Evolutionary conservation across 1,284 basidiomycete species (phyloP), one percentile per base, ranked within the genome.

Genomic region (Heimioporus punctisporus): DNA sequence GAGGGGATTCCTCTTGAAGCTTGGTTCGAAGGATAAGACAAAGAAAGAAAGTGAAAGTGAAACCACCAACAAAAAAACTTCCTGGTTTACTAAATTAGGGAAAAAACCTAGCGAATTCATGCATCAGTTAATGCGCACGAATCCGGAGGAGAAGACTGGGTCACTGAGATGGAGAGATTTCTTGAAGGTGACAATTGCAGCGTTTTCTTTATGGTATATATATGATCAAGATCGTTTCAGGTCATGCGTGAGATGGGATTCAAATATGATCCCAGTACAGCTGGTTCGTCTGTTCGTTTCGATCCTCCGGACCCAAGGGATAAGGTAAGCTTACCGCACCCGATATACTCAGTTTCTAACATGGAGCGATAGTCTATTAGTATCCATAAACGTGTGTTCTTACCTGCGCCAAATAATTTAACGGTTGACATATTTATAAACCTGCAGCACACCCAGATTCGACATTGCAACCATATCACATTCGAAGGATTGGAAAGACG

Each of bases 211-310:
- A 25, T 12, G 31, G 12, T 34, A n/a, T n/a, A n/a, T 34, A 9
- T 7, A 8, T 47, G 27, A 44, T 30, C 10, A 40, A 63, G 27
- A 15, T 52, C 39, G 45, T 52, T 46, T 51, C 28, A 92, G 90
- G 72, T 89, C 41, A 89, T 92, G 89, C 73, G 75, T 31, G 88
- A 89, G 51, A 84, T 92, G 80, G 90, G 90, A 42, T 92, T 92
- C 70, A 70, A 71, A 2, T 85, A 85, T 58, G 84, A 86, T 64
- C 85, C 84, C 21, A 84, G 82, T 55, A 90, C 88, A 15, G 89
- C 90, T 23, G 90, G 90, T 4, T 92, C 90, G 14, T 90, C 88
- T 68, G 90, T 92, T 27, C 81, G 89, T 26, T 92, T 92, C 62
- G 85, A 89, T 66, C 90, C 90, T 42, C 88, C 86, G 11, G 74